Base-by-base conservation (phyloP, 768 basidiomycete species). In the Multifurca ochricompacta region DNA sequence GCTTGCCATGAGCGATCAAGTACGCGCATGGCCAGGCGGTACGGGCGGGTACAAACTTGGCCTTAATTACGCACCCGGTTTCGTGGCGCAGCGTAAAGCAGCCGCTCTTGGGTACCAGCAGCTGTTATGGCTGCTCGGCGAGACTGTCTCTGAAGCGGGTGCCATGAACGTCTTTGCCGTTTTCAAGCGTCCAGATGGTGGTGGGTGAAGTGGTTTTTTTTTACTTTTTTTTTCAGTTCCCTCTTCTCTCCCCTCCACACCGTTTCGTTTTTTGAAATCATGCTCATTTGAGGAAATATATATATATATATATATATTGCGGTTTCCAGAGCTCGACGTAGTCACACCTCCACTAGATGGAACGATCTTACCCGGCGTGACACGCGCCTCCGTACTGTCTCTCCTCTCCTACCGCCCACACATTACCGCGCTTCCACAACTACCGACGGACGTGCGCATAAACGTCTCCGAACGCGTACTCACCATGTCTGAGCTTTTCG, bases 291-390 rank as follows among this genome's bases (percentile, higher is more conserved):
- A n/a, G n/a, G n/a, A n/a, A n/a, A n/a, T n/a, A n/a, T n/a, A n/a
- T n/a, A n/a, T n/a, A n/a, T n/a, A n/a, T n/a, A n/a, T n/a, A n/a
- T n/a, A n/a, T n/a, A n/a, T n/a, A n/a, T n/a, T n/a, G n/a, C n/a
- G n/a, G n/a, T n/a, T 11, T 6, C 32, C 62, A 88, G 85, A 73
- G n/a, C 67, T 81, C 54, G 91, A 97, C 66, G 75, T 96, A 49
- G 75, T 91, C 59, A 96, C 95, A 1, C 89, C 94, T 2, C 87
- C 91, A 13, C 72, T 96, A 56, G 91, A 88, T 66, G 92, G 93
- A 46, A 86, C 90, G 70, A 91, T 97, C 63, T 80, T 98, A 2
- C 92, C 93, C 2, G 91, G 94, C 41, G 82, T 97, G 23, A 96
- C 93, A 6, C 83, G 94, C 58, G 86, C 87, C 63, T 92, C 90